Percentiles rank a stretch among this genome's conserved stretches.
Conservation (phyloP, 768 basidiomycete species). For the Auricularia sp. region DNA sequence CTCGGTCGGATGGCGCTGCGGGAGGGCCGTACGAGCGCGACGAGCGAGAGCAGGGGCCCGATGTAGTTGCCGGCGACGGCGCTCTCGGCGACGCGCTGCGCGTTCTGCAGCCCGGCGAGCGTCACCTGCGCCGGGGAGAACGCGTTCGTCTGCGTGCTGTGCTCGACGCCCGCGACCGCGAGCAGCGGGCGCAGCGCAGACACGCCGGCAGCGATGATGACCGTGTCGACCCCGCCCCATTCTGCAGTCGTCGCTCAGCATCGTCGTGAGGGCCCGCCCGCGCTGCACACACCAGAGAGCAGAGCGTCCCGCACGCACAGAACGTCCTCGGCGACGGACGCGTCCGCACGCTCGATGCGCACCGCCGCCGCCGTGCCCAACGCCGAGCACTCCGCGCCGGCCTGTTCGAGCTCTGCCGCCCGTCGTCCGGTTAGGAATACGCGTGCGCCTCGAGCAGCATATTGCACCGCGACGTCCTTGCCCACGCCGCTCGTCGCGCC, state of each 20-base stretch:
- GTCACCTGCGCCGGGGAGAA: conserved; percentile 29
- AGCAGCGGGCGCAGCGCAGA: conserved; percentile 71
- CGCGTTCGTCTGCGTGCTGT: conserved; percentile 15
- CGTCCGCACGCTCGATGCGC: conserved; percentile 13
- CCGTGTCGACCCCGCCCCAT: conserved; percentile 76
- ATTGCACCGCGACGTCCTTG: conserved; percentile 52
- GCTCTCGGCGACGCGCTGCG: conserved; percentile 44
- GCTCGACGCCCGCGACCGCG: conserved; percentile 50
- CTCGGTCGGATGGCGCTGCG: background rate
- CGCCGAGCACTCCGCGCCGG: conserved; percentile 47
- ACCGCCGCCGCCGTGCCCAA: conserved; percentile 11
- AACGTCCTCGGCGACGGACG: conserved; percentile 52
- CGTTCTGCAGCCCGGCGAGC: conserved; percentile 45
- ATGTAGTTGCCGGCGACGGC: conserved; percentile 57
- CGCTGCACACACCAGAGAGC: conserved; percentile 37
- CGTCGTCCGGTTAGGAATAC: conserved; percentile 69
- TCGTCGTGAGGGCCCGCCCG: background rate
- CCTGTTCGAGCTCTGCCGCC: conserved; percentile 40
- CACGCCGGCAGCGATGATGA: conserved; percentile 75
- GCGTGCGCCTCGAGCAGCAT: conserved; percentile 63
- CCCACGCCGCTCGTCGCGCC: conserved; percentile 85
- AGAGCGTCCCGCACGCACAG: conserved; percentile 43
- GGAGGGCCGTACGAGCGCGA: conserved; percentile 50
- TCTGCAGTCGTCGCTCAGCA: conserved; percentile 28
- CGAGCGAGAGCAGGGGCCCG: conserved; percentile 58